Percentiles rank a stretch among this genome's conserved stretches.
phyloP scores from a whole-genome alignment of 345 rosid genomes.

The Heritiera littoralis region DNA sequence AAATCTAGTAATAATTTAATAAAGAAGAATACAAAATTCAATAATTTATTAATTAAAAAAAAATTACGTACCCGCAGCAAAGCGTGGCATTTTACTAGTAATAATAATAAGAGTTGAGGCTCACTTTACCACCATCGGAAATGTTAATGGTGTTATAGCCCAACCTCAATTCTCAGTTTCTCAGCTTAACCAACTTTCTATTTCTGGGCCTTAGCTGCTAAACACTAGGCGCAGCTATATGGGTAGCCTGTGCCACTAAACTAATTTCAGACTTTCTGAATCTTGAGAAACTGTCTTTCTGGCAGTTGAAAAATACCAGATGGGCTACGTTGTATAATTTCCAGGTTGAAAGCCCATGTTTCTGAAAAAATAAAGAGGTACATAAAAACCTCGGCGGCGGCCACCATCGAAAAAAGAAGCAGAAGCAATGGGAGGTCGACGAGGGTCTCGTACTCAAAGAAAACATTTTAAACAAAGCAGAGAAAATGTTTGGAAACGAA shows the following conservation, averaged over 20 bases:
- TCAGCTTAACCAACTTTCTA: neutral
- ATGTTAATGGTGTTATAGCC: too few species aligned
- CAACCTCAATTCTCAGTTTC: too few species aligned
- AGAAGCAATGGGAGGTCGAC: conserved; percentile 48
- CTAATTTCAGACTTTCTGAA: neutral
- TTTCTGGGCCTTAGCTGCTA: neutral
- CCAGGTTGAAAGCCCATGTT: neutral
- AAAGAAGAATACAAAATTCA: too few species aligned
- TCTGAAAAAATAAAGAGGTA: neutral
- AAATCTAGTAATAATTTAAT: too few species aligned
- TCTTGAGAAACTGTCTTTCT: neutral
- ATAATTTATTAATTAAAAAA: too few species aligned
- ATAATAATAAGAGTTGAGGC: too few species aligned
- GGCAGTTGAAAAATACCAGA: neutral
- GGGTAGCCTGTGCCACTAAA: neutral
- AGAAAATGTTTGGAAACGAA: conserved; percentile 65
- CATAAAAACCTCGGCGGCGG: conserved; percentile 12
- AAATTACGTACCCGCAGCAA: too few species aligned
- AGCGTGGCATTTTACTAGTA: too few species aligned
- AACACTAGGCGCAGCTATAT: too few species aligned
- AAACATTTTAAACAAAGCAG: conserved; percentile 67
- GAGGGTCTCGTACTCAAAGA: conserved; percentile 61
- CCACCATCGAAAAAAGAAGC: neutral
- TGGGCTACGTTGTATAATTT: neutral
- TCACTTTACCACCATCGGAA: too few species aligned